Percentiles rank a stretch among this genome's conserved stretches.
Conservation (phyloP, 2,329 filamentous ascomycete species). For the Fusarium scirpi region DNA sequence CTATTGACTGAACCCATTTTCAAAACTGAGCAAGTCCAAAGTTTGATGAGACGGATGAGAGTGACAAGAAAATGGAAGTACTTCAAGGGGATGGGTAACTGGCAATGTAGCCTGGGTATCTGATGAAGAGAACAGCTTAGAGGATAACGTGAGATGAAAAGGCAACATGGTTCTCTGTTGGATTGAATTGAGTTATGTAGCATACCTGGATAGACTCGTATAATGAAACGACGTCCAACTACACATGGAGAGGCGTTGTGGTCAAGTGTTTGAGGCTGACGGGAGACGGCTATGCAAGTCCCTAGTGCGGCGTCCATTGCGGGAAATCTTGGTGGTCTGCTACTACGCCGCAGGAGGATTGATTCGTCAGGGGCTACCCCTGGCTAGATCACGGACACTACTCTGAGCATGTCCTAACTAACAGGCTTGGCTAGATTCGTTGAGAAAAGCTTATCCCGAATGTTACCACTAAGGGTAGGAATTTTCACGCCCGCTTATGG, state of each 20-base stretch:
- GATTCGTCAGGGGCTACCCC: not conserved
- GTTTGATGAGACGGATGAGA: not conserved
- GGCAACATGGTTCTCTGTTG: not conserved
- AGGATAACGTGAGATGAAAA: not conserved
- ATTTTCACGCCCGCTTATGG: not conserved
- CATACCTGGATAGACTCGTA: not conserved
- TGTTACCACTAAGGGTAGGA: not conserved
- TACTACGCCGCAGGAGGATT: not conserved
- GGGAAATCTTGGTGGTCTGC: not conserved
- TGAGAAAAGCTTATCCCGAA: not conserved
- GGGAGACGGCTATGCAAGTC: not conserved
- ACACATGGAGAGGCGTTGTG: not conserved
- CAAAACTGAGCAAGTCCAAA: not conserved
- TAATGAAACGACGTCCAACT: not conserved
- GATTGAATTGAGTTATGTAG: not conserved
- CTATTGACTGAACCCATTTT: conserved; percentile 2
- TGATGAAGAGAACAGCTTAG: not conserved
- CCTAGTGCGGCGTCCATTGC: not conserved
- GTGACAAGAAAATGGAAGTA: not conserved
- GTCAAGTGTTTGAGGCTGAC: conserved; percentile 7
- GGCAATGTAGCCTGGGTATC: not conserved
- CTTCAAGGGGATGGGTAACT: not conserved
- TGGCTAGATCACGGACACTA: not conserved
- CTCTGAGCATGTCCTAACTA: not conserved
- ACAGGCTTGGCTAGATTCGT: conserved; percentile 3